phyloP scores from a whole-genome alignment of 305 asterid species.

The Fraxinus xanthoxyloides region DNA sequence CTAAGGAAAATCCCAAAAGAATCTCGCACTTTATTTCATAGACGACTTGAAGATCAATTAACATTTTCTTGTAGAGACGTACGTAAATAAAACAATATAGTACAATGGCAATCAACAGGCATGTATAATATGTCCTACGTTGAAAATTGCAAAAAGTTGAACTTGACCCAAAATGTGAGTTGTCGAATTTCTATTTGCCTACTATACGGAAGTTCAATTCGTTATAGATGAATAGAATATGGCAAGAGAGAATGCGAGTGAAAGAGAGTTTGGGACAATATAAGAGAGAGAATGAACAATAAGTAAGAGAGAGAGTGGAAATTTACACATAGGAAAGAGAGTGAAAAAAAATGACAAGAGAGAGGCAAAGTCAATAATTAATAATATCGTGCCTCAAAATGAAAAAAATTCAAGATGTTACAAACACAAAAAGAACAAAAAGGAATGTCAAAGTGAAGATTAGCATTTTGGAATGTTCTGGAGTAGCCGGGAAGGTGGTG shows the following conservation, averaged over 20 bases:
- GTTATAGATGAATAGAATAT: no score
- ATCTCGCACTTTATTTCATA: background rate
- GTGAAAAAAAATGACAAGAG: no score
- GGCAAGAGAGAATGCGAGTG: background rate
- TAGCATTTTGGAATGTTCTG: no score
- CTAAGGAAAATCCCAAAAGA: background rate
- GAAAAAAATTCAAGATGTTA: no score
- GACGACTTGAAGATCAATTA: background rate
- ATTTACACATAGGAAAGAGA: no score
- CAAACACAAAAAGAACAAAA: no score
- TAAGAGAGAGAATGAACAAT: no score
- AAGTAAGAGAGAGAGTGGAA: no score
- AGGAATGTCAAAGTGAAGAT: no score
- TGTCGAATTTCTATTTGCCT: background rate
- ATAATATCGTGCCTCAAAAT: no score
- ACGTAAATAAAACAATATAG: background rate
- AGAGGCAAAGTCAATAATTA: no score
- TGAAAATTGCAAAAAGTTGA: background rate
- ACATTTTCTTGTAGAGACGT: background rate
- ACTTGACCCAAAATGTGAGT: background rate
- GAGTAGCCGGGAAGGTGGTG: background rate
- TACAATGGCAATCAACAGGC: no score
- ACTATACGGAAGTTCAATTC: background rate
- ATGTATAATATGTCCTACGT: background rate
- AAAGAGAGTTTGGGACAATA: background rate